These are phyloP conservation scores for Heteromeles arbutifolia DNA, from an alignment of 306 rosid species.

Conservation along the genomic window DNA sequence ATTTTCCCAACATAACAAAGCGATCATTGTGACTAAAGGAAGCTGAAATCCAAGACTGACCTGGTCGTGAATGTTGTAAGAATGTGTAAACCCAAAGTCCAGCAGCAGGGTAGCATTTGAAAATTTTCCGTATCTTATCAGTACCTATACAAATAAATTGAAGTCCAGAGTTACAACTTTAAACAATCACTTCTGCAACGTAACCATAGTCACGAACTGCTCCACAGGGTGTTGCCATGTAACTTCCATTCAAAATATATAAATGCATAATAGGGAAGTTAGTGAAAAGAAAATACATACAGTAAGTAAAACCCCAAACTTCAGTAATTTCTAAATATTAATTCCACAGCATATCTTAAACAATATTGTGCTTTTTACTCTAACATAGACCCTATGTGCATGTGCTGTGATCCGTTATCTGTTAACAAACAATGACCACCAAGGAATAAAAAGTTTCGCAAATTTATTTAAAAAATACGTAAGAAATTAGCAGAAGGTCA, in stretches of 20 bases:
- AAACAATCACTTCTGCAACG: neutral
- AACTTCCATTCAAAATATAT: neutral
- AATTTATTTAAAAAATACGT: neutral
- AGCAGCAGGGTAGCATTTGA: constrained; percentile 67
- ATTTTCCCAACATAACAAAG: neutral
- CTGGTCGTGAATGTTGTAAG: constrained; percentile 64
- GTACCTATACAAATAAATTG: constrained; percentile 38
- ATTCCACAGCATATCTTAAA: neutral
- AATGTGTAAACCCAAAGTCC: constrained; percentile 83
- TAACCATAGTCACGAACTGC: neutral
- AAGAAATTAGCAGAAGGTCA: neutral
- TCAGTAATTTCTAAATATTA: neutral
- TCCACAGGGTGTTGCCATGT: neutral
- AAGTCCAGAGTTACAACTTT: neutral
- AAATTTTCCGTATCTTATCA: constrained; percentile 76
- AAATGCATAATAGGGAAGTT: neutral
- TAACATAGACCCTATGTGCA: neutral
- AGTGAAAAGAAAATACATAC: no score
- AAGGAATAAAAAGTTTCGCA: neutral
- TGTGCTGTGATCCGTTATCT: neutral
- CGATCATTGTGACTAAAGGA: constrained; percentile 1
- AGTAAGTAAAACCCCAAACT: neutral
- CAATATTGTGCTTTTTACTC: neutral
- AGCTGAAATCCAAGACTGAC: constrained; percentile 30
- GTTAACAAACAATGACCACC: neutral